A percentile compares a stretch with the other conserved stretches of the same genome.
phyloP scores from a whole-genome alignment of 805 yeast genomes.

The Yarrowia deformans region DNA sequence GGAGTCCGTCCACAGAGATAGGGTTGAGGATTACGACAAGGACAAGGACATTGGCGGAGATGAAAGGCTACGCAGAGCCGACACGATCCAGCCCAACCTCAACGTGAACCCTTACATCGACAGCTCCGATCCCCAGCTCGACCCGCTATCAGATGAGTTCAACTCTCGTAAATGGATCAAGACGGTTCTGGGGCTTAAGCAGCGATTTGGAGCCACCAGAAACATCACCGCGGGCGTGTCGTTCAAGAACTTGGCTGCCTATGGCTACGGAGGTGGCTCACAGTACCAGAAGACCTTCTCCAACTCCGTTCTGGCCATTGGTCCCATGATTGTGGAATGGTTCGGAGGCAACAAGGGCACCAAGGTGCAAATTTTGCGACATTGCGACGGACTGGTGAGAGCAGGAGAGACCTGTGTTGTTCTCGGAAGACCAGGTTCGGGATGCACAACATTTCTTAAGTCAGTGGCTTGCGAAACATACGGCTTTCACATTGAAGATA shows the following conservation, averaged over 20 bases:
- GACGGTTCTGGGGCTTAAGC: constrained; percentile 57
- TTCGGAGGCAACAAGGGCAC: constrained; percentile 46
- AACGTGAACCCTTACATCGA: constrained; percentile 46
- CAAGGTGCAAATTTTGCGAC: constrained; percentile 54
- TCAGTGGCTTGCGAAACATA: constrained; percentile 55
- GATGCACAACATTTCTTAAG: constrained; percentile 72
- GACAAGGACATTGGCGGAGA: not conserved
- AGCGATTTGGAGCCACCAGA: constrained; percentile 45
- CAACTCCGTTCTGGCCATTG: constrained; percentile 57
- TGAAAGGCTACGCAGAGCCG: not conserved
- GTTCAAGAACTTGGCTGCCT: constrained; percentile 64
- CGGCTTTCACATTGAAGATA: constrained; percentile 61
- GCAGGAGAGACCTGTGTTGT: constrained; percentile 75
- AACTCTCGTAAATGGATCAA: constrained; percentile 68
- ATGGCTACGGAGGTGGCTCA: constrained; percentile 65
- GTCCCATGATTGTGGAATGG: constrained; percentile 46
- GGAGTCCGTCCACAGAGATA: constrained; percentile 10
- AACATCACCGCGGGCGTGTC: constrained; percentile 62
- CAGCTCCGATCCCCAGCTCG: constrained; percentile 56
- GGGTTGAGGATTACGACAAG: not conserved
- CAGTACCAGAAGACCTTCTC: constrained; percentile 69
- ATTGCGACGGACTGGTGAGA: constrained; percentile 62
- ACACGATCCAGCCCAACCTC: constrained; percentile 8
- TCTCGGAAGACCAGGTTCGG: constrained; percentile 78
- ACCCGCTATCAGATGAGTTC: constrained; percentile 66